Percentiles rank a stretch among this genome's conserved stretches.
These are phyloP conservation scores for Beauveria asiatica DNA, from an alignment of 2,329 filamentous ascomycete species.

Conservation along the genomic window DNA sequence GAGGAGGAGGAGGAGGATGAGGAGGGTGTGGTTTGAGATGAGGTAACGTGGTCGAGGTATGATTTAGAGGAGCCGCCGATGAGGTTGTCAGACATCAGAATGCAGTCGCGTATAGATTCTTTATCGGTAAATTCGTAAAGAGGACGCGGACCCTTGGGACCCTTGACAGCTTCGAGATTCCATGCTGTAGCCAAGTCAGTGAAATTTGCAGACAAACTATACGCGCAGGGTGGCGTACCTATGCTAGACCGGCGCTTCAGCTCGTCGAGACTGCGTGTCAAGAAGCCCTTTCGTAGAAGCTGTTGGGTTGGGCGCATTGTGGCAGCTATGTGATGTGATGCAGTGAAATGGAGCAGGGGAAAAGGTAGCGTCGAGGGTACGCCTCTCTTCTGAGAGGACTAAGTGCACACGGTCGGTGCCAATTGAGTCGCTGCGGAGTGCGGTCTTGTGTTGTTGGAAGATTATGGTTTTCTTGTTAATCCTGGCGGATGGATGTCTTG, in stretches of 20 bases:
- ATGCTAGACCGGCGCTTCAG: slow-evolving; percentile 48
- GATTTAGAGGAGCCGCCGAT: slow-evolving; percentile 80
- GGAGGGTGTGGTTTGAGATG: slow-evolving; percentile 13
- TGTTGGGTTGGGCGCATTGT: slow-evolving; percentile 40
- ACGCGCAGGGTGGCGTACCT: slow-evolving; percentile 29
- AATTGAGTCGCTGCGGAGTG: background rate
- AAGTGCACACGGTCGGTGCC: background rate
- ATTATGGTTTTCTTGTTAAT: too few relatives aligned
- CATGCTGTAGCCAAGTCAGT: slow-evolving; percentile 39
- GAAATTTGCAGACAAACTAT: background rate
- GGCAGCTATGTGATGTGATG: background rate
- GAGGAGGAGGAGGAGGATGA: slow-evolving; percentile 12
- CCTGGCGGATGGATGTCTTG: too few relatives aligned
- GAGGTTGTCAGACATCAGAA: slow-evolving; percentile 78
- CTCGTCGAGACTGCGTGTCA: slow-evolving; percentile 51
- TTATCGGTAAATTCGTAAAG: slow-evolving; percentile 55
- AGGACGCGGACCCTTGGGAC: slow-evolving; percentile 52
- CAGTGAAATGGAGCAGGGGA: background rate
- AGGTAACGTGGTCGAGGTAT: slow-evolving; percentile 55
- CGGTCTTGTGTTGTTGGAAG: background rate
- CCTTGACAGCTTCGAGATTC: slow-evolving; percentile 60
- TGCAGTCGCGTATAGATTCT: slow-evolving; percentile 44
- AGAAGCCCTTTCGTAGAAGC: slow-evolving; percentile 43
- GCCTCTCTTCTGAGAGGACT: background rate
- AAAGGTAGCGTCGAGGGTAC: background rate